Evolutionary conservation across 371 early-diverging fungal genomes (phyloP), one percentile per base, ranked within the genome.

Genomic region (Haplosporangium sp.): DNA sequence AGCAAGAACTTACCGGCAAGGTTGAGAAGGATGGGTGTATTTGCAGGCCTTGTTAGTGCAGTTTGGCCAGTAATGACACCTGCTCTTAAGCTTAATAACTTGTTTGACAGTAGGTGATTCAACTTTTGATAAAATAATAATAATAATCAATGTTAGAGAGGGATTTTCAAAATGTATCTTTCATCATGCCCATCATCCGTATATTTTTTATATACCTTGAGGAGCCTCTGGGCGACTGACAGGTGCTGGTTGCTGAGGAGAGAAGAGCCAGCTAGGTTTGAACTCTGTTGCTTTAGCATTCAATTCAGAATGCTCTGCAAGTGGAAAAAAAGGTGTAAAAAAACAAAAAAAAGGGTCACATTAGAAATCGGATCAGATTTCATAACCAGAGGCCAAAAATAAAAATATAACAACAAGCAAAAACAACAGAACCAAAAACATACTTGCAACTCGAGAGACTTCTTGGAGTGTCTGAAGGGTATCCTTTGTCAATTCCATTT

Each of bases 21-120:
- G 78, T 40, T 72, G 77, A 13, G 76, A 77, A 53, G 89, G 88
- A 47, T 89, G 89, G 17, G 74, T 81, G 73, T 85, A 89, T 59
- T 89, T 89, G 83, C 89, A 89, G 60, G 87, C 85, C 66, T 88
- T 87, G 82, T 89, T 89, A 39, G 88, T 89, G 67, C 89, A 89
- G 56, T 74, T 71, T 4, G 89, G 89, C 89, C 89, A 89, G 65
- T 85, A 88, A 55, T 83, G 83, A 61, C 89, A 89, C 19, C 89
- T 78, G 47, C 87, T 82, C 71, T 84, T 87, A 56, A 86, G 76
- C 65, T 76, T 76, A 59, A 45, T 65, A 1, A 48, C 63, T 38
- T 71, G 60, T 6, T 59, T 50, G 1, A 47, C 45, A 37, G 66
- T 35, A 13, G n/a, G 52, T 57, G 37, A 37, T 45, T 69, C 27